A percentile compares a stretch with the other conserved stretches of the same genome.
Evolutionary conservation across 306 rosid species (phyloP).

Genomic region (Prunus fruticosa): DNA sequence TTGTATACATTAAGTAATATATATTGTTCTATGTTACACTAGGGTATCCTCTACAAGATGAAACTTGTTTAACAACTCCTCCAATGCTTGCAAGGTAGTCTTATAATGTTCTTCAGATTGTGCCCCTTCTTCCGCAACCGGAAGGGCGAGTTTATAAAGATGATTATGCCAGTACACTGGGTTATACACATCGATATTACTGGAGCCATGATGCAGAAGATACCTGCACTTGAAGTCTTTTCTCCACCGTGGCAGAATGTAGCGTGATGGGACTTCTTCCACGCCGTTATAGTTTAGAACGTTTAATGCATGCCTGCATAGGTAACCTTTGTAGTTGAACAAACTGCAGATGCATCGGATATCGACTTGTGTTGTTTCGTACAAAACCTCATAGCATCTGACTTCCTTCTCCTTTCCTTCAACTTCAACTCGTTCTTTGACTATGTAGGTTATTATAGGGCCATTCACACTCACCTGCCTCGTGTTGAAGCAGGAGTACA

Average conservation of each 20-base stretch:
- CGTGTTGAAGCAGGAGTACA: slow-evolving; percentile 73
- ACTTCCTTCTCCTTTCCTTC: slow-evolving; percentile 55
- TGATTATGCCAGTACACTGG: slow-evolving; percentile 37
- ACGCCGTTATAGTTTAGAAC: slow-evolving; percentile 68
- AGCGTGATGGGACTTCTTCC: slow-evolving; percentile 68
- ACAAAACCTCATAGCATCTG: slow-evolving; percentile 55
- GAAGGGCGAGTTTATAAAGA: slow-evolving; percentile 55
- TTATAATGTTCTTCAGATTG: slow-evolving; percentile 58
- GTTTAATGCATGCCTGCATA: slow-evolving; percentile 71
- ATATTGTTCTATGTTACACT: slow-evolving; percentile 29
- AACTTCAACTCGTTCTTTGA: slow-evolving; percentile 64
- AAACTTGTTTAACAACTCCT: slow-evolving; percentile 54
- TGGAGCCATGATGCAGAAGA: slow-evolving; percentile 27
- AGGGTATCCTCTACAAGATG: slow-evolving; percentile 38
- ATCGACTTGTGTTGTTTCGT: slow-evolving; percentile 54
- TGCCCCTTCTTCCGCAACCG: slow-evolving; percentile 61
- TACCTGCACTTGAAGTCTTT: slow-evolving; percentile 52
- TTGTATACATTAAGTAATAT: slow-evolving; percentile 2
- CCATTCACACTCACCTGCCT: slow-evolving; percentile 62
- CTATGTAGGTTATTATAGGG: slow-evolving; percentile 59
- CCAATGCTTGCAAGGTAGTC: slow-evolving; percentile 59
- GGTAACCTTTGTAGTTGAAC: slow-evolving; percentile 74
- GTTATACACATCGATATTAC: slow-evolving; percentile 25
- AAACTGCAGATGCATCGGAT: slow-evolving; percentile 80
- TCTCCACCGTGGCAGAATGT: slow-evolving; percentile 67